phyloP scores from a whole-genome alignment of 768 basidiomycete species.

The Russula ochroleuca region DNA sequence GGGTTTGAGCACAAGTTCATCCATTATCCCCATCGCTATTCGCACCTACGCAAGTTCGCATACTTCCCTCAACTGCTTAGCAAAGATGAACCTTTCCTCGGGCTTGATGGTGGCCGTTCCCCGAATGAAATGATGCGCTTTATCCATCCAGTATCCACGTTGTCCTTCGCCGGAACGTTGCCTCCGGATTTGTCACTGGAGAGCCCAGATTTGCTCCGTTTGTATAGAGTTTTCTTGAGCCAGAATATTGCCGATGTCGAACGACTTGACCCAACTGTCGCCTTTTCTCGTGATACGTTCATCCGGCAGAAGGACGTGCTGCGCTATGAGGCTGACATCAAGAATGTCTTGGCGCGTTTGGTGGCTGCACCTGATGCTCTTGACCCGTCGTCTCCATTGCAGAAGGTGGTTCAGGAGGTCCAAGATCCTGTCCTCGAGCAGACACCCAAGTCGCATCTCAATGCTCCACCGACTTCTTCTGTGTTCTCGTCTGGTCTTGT shows the following conservation, averaged over 20 bases:
- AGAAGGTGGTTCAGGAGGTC: conserved; percentile 40
- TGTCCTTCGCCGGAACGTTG: conserved; percentile 51
- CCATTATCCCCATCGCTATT: conserved; percentile 64
- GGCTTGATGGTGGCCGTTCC: conserved; percentile 37
- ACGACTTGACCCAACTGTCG: conserved; percentile 41
- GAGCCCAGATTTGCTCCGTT: conserved; percentile 48
- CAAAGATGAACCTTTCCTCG: conserved; percentile 34
- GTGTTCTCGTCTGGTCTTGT: conserved; percentile 46
- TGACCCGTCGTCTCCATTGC: conserved; percentile 35
- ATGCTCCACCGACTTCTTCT: conserved; percentile 34
- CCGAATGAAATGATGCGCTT: conserved; percentile 45
- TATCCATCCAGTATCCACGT: conserved; percentile 58
- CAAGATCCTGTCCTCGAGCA: conserved; percentile 38
- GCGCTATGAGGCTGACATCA: conserved; percentile 52
- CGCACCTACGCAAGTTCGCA: conserved; percentile 64
- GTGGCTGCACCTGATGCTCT: conserved; percentile 38
- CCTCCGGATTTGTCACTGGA: conserved; percentile 65
- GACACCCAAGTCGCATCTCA: conserved; percentile 31
- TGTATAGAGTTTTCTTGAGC: conserved; percentile 46
- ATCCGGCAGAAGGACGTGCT: conserved; percentile 60
- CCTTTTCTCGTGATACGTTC: conserved; percentile 41
- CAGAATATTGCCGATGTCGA: conserved; percentile 31
- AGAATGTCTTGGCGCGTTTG: conserved; percentile 40
- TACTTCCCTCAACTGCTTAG: conserved; percentile 41
- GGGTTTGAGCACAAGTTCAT: conserved; percentile 58